Conservation (phyloP, 1,284 basidiomycete genomes). For the Sanguinoderma infundibulare region DNA sequence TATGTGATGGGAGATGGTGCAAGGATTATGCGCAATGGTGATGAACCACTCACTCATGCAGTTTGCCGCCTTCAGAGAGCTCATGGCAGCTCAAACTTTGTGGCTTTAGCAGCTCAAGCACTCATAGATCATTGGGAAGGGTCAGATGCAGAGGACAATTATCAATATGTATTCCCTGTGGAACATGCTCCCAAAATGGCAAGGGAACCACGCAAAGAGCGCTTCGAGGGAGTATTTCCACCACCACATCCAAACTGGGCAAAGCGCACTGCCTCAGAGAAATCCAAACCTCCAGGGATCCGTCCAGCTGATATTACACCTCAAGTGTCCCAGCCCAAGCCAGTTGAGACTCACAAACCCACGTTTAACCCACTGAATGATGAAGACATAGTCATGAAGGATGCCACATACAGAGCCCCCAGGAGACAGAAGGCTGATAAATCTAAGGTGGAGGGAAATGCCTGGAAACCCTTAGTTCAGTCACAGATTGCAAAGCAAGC, state of each 20-base stretch:
- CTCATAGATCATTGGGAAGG: neutral
- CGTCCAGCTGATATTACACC: neutral
- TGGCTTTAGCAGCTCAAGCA: neutral
- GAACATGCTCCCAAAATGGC: neutral
- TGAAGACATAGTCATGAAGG: neutral
- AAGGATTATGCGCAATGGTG: neutral
- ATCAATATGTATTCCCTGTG: neutral
- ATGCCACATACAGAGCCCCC: neutral
- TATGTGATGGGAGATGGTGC: neutral
- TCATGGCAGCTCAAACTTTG: neutral
- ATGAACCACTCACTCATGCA: neutral
- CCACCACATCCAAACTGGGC: neutral
- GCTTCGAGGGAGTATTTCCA: neutral
- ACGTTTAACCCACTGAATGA: neutral
- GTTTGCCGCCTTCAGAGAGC: neutral
- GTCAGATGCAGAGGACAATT: neutral
- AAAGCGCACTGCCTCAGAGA: neutral
- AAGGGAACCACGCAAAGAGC: neutral
- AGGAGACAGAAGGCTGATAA: neutral
- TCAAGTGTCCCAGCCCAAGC: neutral
- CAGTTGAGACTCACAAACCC: neutral
- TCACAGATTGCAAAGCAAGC: neutral
- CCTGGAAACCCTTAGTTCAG: neutral
- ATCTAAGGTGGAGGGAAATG: neutral
- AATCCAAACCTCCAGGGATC: neutral